Conservation (phyloP, 1,139 yeast genomes). For the Hanseniaspora sp. region DNA sequence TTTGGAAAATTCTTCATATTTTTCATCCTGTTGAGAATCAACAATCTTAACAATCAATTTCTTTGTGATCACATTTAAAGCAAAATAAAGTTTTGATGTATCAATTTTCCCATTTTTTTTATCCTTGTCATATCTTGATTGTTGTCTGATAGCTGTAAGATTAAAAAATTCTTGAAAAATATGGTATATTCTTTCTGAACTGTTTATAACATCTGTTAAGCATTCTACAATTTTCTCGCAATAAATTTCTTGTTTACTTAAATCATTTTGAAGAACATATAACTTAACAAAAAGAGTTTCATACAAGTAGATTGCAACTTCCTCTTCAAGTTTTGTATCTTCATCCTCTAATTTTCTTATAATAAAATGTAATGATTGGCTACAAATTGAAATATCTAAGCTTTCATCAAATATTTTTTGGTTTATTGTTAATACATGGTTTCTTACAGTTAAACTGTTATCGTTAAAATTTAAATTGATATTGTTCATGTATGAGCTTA, state of each 20-base stretch:
- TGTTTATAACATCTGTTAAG: conserved; percentile 33
- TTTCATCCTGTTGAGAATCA: conserved; percentile 26
- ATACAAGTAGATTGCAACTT: conserved; percentile 35
- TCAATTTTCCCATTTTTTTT: conserved; percentile 23
- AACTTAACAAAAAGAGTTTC: conserved; percentile 38
- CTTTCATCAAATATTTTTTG: conserved; percentile 39
- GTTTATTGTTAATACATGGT: conserved; percentile 46
- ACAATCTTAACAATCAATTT: conserved; percentile 27
- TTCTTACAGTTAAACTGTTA: conserved; percentile 54
- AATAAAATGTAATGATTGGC: conserved; percentile 40
- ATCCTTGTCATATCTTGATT: conserved; percentile 27
- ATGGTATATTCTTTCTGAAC: conserved; percentile 32
- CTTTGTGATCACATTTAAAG: conserved; percentile 25
- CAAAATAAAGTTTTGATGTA: conserved; percentile 21
- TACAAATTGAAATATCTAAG: conserved; percentile 29
- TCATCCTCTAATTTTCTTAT: conserved; percentile 56
- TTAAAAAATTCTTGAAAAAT: conserved; percentile 38
- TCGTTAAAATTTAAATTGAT: conserved; percentile 39
- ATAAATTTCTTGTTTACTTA: conserved; percentile 20
- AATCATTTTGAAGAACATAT: conserved; percentile 15
- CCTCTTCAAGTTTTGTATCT: conserved; percentile 46
- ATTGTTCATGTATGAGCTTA: conserved; percentile 39
- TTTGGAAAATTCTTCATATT: conserved; percentile 33
- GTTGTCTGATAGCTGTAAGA: conserved; percentile 20
- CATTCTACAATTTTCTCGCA: conserved; percentile 26